phyloP scores from a whole-genome alignment of 2,329 filamentous ascomycete species.

The Apiospora phragmitis region DNA sequence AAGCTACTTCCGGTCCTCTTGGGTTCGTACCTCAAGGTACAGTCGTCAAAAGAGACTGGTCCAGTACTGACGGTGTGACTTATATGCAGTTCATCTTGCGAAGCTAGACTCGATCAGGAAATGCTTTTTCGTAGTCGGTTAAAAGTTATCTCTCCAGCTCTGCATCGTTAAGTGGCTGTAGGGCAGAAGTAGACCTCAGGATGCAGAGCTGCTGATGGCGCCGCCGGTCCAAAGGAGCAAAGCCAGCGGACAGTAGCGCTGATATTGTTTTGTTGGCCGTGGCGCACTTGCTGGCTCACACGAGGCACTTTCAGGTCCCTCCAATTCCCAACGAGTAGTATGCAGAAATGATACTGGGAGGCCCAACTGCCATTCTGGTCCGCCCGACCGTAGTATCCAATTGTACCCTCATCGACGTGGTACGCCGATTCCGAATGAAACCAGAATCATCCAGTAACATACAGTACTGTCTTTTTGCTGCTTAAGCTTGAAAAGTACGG shows the following conservation, averaged over 20 bases:
- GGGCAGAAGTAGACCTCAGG: neutral
- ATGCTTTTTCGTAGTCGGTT: too few species aligned
- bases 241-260: neutral
- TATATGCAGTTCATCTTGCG: too few species aligned
- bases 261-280: neutral
- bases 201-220: neutral
- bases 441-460: too few species aligned
- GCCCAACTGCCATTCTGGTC: neutral
- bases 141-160: too few species aligned
- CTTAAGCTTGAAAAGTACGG: neutral
- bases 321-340: neutral
- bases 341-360: neutral
- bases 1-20: neutral
- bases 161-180: neutral
- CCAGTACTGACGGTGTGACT: neutral
- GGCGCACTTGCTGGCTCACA: neutral
- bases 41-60: neutral
- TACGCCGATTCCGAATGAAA: neutral
- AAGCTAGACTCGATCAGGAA: too few species aligned
- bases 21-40: neutral
- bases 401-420: neutral
- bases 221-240: neutral
- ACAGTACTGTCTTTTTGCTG: too few species aligned
- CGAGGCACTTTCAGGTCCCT: neutral
- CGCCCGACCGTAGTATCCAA: neutral